phyloP scores from a whole-genome alignment of 257 asterid species.

The Gentiana macrophylla region DNA sequence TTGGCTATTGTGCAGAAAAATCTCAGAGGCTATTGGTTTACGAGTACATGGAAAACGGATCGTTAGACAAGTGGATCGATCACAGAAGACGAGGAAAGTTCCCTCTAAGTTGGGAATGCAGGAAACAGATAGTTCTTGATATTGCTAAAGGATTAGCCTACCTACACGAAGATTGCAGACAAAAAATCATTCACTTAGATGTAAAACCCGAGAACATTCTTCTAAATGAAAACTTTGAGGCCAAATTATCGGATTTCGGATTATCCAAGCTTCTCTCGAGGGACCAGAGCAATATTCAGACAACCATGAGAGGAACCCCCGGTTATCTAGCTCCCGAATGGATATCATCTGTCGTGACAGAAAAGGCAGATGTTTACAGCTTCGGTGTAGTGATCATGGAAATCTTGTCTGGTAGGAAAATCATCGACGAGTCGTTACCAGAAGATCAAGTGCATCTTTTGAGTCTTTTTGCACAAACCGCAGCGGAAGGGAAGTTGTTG shows the following conservation, averaged over 20 bases:
- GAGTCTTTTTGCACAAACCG: slow-evolving; percentile 24
- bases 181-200: slow-evolving; percentile 52
- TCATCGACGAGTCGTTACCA: slow-evolving; percentile 20
- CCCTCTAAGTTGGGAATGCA: slow-evolving; percentile 25
- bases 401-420: slow-evolving; percentile 27
- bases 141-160: slow-evolving; percentile 45
- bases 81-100: slow-evolving; percentile 1
- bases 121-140: slow-evolving; percentile 24
- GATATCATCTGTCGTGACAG: slow-evolving; percentile 35
- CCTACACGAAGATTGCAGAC: slow-evolving; percentile 49
- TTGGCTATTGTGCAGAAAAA: slow-evolving; percentile 43
- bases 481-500: slow-evolving; percentile 17
- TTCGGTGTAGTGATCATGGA: slow-evolving; percentile 45
- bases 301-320: slow-evolving; percentile 37
- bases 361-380: slow-evolving; percentile 50
- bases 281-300: slow-evolving; percentile 38
- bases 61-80: slow-evolving; percentile 32
- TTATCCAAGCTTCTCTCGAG: slow-evolving; percentile 41
- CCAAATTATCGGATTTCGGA: slow-evolving; percentile 50
- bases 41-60: slow-evolving; percentile 54
- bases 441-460: slow-evolving; percentile 37
- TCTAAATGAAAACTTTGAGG: slow-evolving; percentile 28
- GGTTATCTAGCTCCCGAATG: slow-evolving; percentile 56
- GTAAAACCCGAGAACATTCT: slow-evolving; percentile 57
- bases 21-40: slow-evolving; percentile 34